Evolutionary conservation across 225 moss, liverwort and hornwort genomes (phyloP).

Genomic region (Bryum argenteum): DNA sequence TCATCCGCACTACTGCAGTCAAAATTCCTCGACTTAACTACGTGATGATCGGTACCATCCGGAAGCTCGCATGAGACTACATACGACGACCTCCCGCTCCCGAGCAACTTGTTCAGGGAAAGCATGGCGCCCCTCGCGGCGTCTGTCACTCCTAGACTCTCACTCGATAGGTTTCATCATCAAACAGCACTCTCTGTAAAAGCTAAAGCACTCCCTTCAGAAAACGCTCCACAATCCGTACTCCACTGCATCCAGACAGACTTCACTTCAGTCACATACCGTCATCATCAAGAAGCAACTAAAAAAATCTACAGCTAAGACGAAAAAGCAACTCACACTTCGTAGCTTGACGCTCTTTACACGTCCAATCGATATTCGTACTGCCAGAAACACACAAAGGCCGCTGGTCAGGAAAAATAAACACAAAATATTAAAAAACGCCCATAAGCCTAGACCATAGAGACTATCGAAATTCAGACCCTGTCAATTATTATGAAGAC

Average conservation of each 20-base stretch:
- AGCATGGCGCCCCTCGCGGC: slow-evolving; percentile 77
- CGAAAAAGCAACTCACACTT: slow-evolving; percentile 43
- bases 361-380: slow-evolving; percentile 53
- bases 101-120: slow-evolving; percentile 78
- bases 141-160: slow-evolving; percentile 41
- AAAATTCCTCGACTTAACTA: slow-evolving; percentile 64
- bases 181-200: slow-evolving; percentile 27
- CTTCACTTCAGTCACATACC: slow-evolving; percentile 19
- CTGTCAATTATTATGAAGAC: no score
- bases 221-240: slow-evolving; percentile 40
- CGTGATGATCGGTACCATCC: slow-evolving; percentile 58
- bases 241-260: slow-evolving; percentile 53
- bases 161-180: slow-evolving; percentile 47
- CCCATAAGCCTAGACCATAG: no score
- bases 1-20: slow-evolving; percentile 78
- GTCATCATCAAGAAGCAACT: slow-evolving; percentile 11
- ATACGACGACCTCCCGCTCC: slow-evolving; percentile 67
- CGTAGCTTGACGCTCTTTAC: slow-evolving; percentile 34
- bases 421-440: neutral
- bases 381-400: slow-evolving; percentile 30
- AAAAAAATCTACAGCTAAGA: neutral
- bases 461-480: no score
- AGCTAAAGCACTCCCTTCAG: slow-evolving; percentile 18
- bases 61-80: slow-evolving; percentile 75
- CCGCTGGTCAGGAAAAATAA: slow-evolving; percentile 11